Evolutionary conservation across 164 flowering plant genomes (phyloP), one percentile per base, ranked within the genome.

Genomic region (Sextonia rubra): DNA sequence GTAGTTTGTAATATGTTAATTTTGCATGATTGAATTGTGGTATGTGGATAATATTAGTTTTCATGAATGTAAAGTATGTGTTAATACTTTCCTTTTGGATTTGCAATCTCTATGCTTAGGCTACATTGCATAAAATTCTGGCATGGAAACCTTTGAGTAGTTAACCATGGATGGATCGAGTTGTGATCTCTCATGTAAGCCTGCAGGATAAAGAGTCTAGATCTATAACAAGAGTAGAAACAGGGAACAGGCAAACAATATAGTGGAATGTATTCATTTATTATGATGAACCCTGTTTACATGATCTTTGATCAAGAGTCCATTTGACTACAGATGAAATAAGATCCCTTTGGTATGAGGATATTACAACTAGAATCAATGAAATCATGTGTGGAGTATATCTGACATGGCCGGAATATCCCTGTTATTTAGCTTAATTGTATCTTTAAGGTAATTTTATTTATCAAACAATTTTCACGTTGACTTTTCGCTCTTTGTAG

Each of bases 401-500:
- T 7, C 44, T 37, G 11, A 37, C 44, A 37, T 7, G 44, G 44
- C 44, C 8, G 44, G 44, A 37, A 37, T 37, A 7, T 5, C 44
- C 44, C 44, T 37, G 1, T 37, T 37, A 37, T 37, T 66, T 20
- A 20, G 52, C 18, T n/a, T 15, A 52, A 52, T 15, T 18, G 58
- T 52, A 22, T n/a, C 49, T 17, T 62, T 52, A 6, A 47, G 66
- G 69, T 55, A 49, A 20, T 4, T 64, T 52, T 23, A 30, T 63
- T 29, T 23, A 27, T 30, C 22, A 3, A 20, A 60, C 14, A 60
- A 48, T 37, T 67, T 11, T 76, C 56, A 65, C 55, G 37, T 73
- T 68, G 69, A 44, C 23, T 55, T 71, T 68, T 6, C 81, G 72
- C 30, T 47, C 30, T 73, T 64, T 79, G 11, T 71, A 95, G 99